Evolutionary conservation across 169 alveolate species (phyloP).

Genomic region (Eimeria maxima): DNA sequence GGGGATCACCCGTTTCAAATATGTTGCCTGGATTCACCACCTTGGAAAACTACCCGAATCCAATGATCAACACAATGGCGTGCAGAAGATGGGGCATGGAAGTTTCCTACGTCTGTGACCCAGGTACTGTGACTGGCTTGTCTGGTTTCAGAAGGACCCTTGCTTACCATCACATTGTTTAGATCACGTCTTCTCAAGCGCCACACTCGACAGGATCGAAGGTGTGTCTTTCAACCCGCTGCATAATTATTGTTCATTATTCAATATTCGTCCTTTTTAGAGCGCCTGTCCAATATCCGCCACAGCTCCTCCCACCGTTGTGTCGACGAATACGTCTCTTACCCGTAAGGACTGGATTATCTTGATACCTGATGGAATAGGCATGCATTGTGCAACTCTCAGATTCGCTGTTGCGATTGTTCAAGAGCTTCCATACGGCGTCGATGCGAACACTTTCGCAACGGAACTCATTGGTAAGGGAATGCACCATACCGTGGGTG

Average conservation of each 20-base stretch:
- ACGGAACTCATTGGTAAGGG: slow-evolving; percentile 76
- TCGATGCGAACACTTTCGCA: slow-evolving; percentile 81
- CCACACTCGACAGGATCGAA: slow-evolving; percentile 77
- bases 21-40: slow-evolving; percentile 61
- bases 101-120: slow-evolving; percentile 83
- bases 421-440: slow-evolving; percentile 74
- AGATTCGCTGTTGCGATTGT: slow-evolving; percentile 79
- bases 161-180: neutral
- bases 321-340: slow-evolving; percentile 74
- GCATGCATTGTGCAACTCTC: neutral
- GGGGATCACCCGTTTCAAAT: slow-evolving; percentile 38
- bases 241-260: too few relatives aligned
- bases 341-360: slow-evolving; percentile 35
- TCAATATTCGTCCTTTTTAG: neutral
- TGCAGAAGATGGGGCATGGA: slow-evolving; percentile 82
- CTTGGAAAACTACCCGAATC: slow-evolving; percentile 83
- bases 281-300: slow-evolving; percentile 58
- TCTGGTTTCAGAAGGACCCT: neutral
- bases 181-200: slow-evolving; percentile 74
- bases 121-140: slow-evolving; percentile 39
- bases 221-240: slow-evolving; percentile 19
- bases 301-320: slow-evolving; percentile 76
- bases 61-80: slow-evolving; percentile 79
- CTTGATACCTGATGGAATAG: neutral
- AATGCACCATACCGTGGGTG: neutral